Evolutionary conservation across 371 early-diverging fungal genomes (phyloP).

Genomic region (Gilbertella persicaria): DNA sequence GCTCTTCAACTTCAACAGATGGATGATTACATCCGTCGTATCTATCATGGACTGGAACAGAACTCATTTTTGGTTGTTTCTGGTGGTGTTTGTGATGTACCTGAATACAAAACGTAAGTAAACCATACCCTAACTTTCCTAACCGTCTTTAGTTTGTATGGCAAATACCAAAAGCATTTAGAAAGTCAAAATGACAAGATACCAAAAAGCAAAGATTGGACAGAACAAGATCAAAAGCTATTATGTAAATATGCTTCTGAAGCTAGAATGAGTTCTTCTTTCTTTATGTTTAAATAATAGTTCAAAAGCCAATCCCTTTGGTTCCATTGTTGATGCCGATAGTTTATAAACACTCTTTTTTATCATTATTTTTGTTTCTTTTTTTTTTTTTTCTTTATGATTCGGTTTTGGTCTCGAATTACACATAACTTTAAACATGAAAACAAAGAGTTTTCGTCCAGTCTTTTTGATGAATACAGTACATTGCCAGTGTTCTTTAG

Average conservation of each 20-base stretch:
- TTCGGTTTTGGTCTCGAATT: conserved; percentile 17
- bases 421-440: conserved; percentile 4
- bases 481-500: too few species aligned
- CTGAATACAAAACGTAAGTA: conserved; percentile 39
- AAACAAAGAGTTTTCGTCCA: conserved; percentile 1
- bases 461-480: conserved; percentile 11
- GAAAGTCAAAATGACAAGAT: conserved; percentile 18
- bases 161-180: conserved; percentile 4
- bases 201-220: conserved; percentile 22
- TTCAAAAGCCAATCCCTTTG: conserved; percentile 3
- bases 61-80: conserved; percentile 50
- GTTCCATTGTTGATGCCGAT: conserved; percentile 12
- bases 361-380: neutral
- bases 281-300: conserved; percentile 21
- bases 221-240: conserved; percentile 6
- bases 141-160: conserved; percentile 6
- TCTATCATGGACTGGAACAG: conserved; percentile 43
- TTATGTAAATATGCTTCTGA: conserved; percentile 17
- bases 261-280: conserved; percentile 22
- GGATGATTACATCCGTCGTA: conserved; percentile 39
- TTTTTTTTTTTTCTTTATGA: conserved; percentile 5
- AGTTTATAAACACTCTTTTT: neutral
- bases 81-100: conserved; percentile 54
- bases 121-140: neutral
- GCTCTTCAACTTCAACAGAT: conserved; percentile 22